Percentiles rank a stretch among this genome's conserved stretches.
phyloP scores from a whole-genome alignment of 305 asterid species.

The Fraxinus sp. region DNA sequence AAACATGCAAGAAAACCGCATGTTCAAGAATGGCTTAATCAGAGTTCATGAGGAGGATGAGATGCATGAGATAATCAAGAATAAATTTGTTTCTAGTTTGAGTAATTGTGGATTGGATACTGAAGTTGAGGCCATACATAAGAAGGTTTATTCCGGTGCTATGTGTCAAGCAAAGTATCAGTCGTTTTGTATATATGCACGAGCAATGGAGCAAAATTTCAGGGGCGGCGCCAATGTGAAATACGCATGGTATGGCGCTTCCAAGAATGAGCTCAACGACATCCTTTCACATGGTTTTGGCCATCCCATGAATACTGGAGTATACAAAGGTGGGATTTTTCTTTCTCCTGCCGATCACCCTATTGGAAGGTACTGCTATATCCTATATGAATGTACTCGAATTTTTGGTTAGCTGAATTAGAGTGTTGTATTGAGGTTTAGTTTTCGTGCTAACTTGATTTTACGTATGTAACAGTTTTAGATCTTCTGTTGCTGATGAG shows the following conservation, averaged over 20 bases:
- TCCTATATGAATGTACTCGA: neutral
- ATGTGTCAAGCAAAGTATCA: constrained; percentile 45
- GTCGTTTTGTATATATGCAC: constrained; percentile 35
- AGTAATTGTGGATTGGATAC: constrained; percentile 27
- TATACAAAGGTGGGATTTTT: constrained; percentile 43
- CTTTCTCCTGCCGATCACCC: constrained; percentile 55
- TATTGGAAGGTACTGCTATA: constrained; percentile 40
- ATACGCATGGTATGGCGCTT: constrained; percentile 75
- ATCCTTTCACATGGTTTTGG: constrained; percentile 54
- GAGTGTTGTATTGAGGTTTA: neutral
- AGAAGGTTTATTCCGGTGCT: constrained; percentile 26
- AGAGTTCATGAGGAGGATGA: constrained; percentile 29
- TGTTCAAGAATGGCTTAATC: constrained; percentile 12
- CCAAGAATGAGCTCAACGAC: constrained; percentile 44
- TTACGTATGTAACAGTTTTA: constrained; percentile 28
- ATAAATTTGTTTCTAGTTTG: constrained; percentile 42
- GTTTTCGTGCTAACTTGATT: neutral
- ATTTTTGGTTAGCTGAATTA: neutral
- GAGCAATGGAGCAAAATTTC: constrained; percentile 40
- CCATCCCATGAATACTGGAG: constrained; percentile 22
- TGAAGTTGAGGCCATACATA: constrained; percentile 39
- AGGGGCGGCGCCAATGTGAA: constrained; percentile 54
- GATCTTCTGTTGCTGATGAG: constrained; percentile 39
- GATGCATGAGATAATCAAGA: constrained; percentile 32
- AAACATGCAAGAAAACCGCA: neutral